Base-by-base conservation (phyloP, 2,329 filamentous ascomycete genomes). In the Domatiomyces globalis region DNA sequence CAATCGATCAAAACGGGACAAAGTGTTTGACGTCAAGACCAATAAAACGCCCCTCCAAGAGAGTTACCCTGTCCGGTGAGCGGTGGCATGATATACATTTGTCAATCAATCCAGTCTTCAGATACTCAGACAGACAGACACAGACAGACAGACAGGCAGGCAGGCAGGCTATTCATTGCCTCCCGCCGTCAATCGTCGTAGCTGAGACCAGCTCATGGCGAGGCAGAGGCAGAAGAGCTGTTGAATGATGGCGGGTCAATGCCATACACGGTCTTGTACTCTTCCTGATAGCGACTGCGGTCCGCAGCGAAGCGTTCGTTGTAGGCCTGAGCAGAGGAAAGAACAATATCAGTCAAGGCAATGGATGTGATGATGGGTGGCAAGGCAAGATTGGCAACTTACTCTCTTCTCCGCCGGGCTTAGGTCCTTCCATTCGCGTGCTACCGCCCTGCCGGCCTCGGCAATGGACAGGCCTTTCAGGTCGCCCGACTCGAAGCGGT, bases 341-440 rank as follows among this genome's bases (percentile, higher is more conserved):
- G 43, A 51, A 10, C 43, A 44, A 53, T 39, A 53, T 45, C 20
- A 51, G 20, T 25, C 8, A 9, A 20, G 27, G 9, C 22, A 33
- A 12, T 17, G 7, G 54, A 49, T 27, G 27, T 44, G 6, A 7
- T 27, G 12, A 27, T 49, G 17, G 20, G 3, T 44, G 36, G 7
- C 22, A 25, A 12, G 20, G 20, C 20, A 48, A 12, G 15, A 10
- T 19, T 45, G 10, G 22, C 42, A 10, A 49, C 63, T 50, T 61
- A 69, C 69, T 61, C 67, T 56, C 53, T 68, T 69, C 57, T 69
- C 67, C 1, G 56, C 45, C 3, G 62, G 48, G 39, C 49, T 49
- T 12, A 80, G 61, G 2, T 61, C 66, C 51, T 70, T 72, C 70
- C 69, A 80, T 60, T 80, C 76, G 27, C 63, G 56, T 0, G 48